These are phyloP conservation scores for Cyberlindnera subsufficiens DNA, from an alignment of 805 yeast species.

Conservation along the genomic window DNA sequence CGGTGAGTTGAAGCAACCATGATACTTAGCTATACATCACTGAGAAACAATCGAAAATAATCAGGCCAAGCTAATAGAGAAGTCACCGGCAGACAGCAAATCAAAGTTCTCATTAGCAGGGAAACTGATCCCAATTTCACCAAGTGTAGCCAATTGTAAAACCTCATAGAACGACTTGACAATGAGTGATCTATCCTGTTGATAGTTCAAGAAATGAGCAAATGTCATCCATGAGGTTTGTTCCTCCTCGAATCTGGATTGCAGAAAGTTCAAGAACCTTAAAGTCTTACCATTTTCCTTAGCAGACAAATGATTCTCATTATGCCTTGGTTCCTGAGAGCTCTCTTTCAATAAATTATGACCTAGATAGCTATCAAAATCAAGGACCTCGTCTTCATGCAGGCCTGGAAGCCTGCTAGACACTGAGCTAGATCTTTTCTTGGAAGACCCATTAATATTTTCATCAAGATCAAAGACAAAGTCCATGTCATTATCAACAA, in stretches of 20 bases:
- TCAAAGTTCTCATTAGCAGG: slow-evolving; percentile 2
- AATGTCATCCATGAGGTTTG: slow-evolving; percentile 7
- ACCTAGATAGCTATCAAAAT: slow-evolving; percentile 1
- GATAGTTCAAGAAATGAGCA: slow-evolving; percentile 11
- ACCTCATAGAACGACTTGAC: slow-evolving; percentile 24
- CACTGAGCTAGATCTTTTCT: slow-evolving; percentile 15
- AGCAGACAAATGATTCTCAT: neutral
- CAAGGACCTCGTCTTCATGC: slow-evolving; percentile 12
- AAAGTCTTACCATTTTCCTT: slow-evolving; percentile 8
- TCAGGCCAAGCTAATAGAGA: slow-evolving; percentile 1
- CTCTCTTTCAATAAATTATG: neutral
- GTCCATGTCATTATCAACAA: slow-evolving; percentile 3
- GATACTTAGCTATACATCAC: neutral
- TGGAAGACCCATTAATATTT: slow-evolving; percentile 4
- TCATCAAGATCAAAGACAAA: slow-evolving; percentile 2
- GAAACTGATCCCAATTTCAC: slow-evolving; percentile 9
- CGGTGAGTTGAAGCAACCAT: too few relatives aligned
- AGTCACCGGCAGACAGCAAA: slow-evolving; percentile 9
- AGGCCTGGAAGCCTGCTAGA: slow-evolving; percentile 12
- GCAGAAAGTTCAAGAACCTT: slow-evolving; percentile 18
- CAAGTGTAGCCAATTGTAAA: slow-evolving; percentile 21
- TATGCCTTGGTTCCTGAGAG: neutral
- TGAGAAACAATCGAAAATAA: neutral
- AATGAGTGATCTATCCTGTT: slow-evolving; percentile 9
- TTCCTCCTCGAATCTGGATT: slow-evolving; percentile 17